Base-by-base conservation (phyloP, 257 asterid species). In the Solanum pennellii region DNA sequence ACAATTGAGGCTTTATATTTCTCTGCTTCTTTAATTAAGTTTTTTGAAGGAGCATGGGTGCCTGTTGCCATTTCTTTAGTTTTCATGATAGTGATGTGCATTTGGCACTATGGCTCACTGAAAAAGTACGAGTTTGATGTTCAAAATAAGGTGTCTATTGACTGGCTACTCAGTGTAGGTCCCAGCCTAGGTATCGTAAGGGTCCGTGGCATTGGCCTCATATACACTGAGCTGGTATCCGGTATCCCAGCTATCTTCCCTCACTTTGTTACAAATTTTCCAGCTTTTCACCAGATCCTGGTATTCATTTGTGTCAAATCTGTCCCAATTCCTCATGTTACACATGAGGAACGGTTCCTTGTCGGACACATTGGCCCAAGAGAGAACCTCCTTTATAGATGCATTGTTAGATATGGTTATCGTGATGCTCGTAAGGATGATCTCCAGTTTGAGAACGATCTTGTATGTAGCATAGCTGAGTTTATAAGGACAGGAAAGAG, bases 11-110 rank as follows among this genome's bases (percentile, higher is more conserved):
- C 98, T 44, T 83, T 96, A 12, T 96, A 93, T 88, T 95, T 96
- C 91, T 93, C 97, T 0, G 98, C 98, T 31, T 94, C 99, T 33
- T 91, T 96, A 4, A 92, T 94, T 91, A 96, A 95, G 79, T 96
- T 96, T 88, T 88, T 92, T 3, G 99, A 96, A 90, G 99, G 99
- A 16, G 99, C 99, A 18, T 96, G 99, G 99, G 98, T 95, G 25
- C 98, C 99, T 0, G 87, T 96, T 2, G 98, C 94, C 74, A 89
- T 94, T 16, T 75, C 35, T 13, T 41, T 75, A 9, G 7, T 41
- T 75, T 75, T 75, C 82, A 75, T 37, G 82, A 39, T 75, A 37
- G 82, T 75, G 31, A 75, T 75, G 82, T 39, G 82, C 20, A 75
- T 75, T 75, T 75, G 82, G 82, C 82, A 75, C 82, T 75, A 75